Conservation (phyloP, 2,329 filamentous ascomycete species). For the Diatrype stigma region DNA sequence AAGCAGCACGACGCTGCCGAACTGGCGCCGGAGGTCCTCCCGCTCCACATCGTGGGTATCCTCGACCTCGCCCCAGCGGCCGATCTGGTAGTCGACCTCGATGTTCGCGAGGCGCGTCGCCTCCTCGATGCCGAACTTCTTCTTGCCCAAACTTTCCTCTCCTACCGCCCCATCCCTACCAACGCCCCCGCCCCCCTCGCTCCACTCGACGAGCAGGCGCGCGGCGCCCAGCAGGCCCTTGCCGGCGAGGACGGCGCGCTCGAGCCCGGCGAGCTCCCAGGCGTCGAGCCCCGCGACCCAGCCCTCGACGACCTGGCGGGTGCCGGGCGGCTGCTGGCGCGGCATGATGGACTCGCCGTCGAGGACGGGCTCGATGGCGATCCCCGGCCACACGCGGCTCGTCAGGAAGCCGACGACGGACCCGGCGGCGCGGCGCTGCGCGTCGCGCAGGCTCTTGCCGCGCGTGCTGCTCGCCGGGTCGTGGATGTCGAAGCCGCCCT, state of each 20-base stretch:
- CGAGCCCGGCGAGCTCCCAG: conserved; percentile 82
- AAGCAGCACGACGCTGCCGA: conserved; percentile 81
- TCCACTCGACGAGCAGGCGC: conserved; percentile 83
- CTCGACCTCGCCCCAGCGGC: conserved; percentile 93
- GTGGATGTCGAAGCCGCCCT: not conserved
- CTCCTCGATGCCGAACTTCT: conserved; percentile 73
- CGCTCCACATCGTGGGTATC: conserved; percentile 96
- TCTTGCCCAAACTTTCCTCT: not conserved
- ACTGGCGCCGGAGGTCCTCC: conserved; percentile 81
- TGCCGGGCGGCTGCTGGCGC: conserved; percentile 65
- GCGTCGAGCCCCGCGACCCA: conserved; percentile 71
- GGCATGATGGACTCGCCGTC: conserved; percentile 74
- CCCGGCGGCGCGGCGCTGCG: conserved; percentile 66
- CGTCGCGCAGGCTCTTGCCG: conserved; percentile 60
- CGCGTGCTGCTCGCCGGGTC: conserved; percentile 5
- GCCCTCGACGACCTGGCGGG: conserved; percentile 69
- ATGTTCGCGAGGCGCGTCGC: conserved; percentile 73
- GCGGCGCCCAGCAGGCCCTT: conserved; percentile 81
- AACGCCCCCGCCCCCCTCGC: conserved; percentile 68
- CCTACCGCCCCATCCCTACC: conserved; percentile 46
- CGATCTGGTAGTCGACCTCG: conserved; percentile 87
- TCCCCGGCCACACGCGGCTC: conserved; percentile 75
- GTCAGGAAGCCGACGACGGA: conserved; percentile 70
- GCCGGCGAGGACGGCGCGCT: conserved; percentile 76
- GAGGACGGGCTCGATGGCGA: conserved; percentile 76